Evolutionary conservation across 179 eudicot genomes (phyloP).

Genomic region (Pouteria campechiana): DNA sequence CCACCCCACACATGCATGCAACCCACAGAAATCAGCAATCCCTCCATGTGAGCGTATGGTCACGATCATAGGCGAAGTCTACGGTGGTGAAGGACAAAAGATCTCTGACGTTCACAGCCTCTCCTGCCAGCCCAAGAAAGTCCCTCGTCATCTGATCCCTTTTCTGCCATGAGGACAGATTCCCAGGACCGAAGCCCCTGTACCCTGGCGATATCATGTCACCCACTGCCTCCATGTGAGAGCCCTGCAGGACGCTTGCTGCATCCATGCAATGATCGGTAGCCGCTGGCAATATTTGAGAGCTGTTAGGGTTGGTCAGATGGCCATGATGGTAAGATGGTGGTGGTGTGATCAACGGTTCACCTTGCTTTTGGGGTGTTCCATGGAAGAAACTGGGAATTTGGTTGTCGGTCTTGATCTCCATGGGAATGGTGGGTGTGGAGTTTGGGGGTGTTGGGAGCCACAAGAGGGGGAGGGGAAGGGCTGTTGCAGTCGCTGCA

Average conservation of each 20-base stretch:
- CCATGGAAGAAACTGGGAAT: slow-evolving; percentile 7
- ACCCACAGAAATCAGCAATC: too few species aligned
- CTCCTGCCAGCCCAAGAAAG: slow-evolving; percentile 65
- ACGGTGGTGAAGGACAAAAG: slow-evolving; percentile 40
- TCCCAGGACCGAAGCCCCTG: slow-evolving; percentile 9
- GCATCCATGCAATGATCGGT: slow-evolving; percentile 64
- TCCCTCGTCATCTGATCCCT: slow-evolving; percentile 59
- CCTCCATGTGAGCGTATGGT: slow-evolving; percentile 31
- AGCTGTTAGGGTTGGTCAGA: slow-evolving; percentile 37
- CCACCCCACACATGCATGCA: too few species aligned
- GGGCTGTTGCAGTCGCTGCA: slow-evolving; percentile 4
- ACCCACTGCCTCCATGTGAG: slow-evolving; percentile 25
- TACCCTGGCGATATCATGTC: slow-evolving; percentile 9
- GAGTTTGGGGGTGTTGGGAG: background rate
- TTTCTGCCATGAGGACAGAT: slow-evolving; percentile 40
- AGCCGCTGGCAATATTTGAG: slow-evolving; percentile 10
- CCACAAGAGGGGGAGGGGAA: background rate
- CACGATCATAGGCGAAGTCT: slow-evolving; percentile 35
- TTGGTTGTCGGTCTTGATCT: too few species aligned
- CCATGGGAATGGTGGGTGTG: slow-evolving; percentile 9
- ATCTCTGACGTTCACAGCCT: slow-evolving; percentile 23
- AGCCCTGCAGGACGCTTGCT: slow-evolving; percentile 74
- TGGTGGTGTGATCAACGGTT: slow-evolving; percentile 5
- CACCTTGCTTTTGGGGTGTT: slow-evolving; percentile 1
- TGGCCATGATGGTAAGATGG: slow-evolving; percentile 15